phyloP scores from a whole-genome alignment of 306 rosid species.

The Gillenia trifoliata region DNA sequence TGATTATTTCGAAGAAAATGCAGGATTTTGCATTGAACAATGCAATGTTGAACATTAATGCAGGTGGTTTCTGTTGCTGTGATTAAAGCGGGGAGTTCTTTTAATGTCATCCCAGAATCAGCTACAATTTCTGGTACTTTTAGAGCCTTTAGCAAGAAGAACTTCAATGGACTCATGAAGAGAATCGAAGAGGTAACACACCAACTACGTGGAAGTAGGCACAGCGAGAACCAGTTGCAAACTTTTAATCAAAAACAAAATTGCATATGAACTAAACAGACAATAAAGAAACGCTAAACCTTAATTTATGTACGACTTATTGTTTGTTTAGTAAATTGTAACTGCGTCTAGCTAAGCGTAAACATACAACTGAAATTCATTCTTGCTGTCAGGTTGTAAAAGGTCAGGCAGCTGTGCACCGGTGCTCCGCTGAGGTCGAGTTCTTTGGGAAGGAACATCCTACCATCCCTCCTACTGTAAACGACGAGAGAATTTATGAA shows the following conservation, averaged over 20 bases:
- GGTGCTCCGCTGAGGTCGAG: slow-evolving; percentile 63
- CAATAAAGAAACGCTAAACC: background rate
- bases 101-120: slow-evolving; percentile 63
- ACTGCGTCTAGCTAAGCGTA: background rate
- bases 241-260: no score
- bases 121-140: slow-evolving; percentile 69
- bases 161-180: slow-evolving; percentile 52
- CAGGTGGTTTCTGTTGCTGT: slow-evolving; percentile 85
- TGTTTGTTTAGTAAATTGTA: background rate
- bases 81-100: slow-evolving; percentile 55
- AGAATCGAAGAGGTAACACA: slow-evolving; percentile 75
- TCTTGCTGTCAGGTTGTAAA: slow-evolving; percentile 43
- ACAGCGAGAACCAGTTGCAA: background rate
- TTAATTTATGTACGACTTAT: background rate
- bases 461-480: slow-evolving; percentile 63
- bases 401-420: slow-evolving; percentile 71
- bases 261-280: no score
- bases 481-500: slow-evolving; percentile 55
- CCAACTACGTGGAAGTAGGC: background rate
- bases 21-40: background rate
- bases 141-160: slow-evolving; percentile 68
- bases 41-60: slow-evolving; percentile 19
- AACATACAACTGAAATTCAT: background rate
- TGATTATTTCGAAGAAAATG: background rate
- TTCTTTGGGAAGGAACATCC: slow-evolving; percentile 65